Evolutionary conservation across 1,139 yeast genomes (phyloP), one percentile per base, ranked within the genome.

Genomic region (Arxiozyma slooffiae): DNA sequence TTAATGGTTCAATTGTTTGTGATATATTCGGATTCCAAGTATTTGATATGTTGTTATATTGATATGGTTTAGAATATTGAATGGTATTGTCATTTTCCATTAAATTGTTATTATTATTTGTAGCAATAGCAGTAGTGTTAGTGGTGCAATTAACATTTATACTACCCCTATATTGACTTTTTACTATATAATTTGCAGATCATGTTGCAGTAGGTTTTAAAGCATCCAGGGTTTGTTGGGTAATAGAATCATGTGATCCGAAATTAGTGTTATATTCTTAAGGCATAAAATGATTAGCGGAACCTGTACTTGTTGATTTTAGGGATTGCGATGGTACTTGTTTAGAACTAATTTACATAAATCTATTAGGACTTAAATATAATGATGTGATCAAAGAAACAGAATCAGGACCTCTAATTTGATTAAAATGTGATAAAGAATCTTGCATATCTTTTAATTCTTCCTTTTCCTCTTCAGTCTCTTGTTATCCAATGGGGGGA

Each of bases 391-490:
- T 67, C 51, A 79, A 71, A 26, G 82, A 77, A 3, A 80, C 85
- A 48, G 83, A 78, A 61, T 83, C 89, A 7, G 81, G 84, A 8
- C 78, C 76, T 52, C 68, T 71, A 52, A 82, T 77, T 59, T 82
- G 79, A 52, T 76, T 80, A 65, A 83, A 83, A 63, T 81, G 84
- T 50, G 79, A 79, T 46, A 82, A 74, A 36, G 83, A 81, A 9
- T 81, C 80, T 56, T 76, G 81, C 82, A 82, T 81, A 54, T 82
- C 90, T 52, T 76, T 75, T 23, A 82, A 67, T 20, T 79, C 82
- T 58, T 81, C 82, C 49, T 73, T 78, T 26, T 70, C 72, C 47
- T 68, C 68, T 38, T 67, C 64, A 3, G 66, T 66, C 54, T 63
- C 71, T 46, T 60, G 65, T 52, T 62, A 66, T 38, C 64, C 60